phyloP scores from a whole-genome alignment of 768 basidiomycete species.

The Agrocybe pediades region DNA sequence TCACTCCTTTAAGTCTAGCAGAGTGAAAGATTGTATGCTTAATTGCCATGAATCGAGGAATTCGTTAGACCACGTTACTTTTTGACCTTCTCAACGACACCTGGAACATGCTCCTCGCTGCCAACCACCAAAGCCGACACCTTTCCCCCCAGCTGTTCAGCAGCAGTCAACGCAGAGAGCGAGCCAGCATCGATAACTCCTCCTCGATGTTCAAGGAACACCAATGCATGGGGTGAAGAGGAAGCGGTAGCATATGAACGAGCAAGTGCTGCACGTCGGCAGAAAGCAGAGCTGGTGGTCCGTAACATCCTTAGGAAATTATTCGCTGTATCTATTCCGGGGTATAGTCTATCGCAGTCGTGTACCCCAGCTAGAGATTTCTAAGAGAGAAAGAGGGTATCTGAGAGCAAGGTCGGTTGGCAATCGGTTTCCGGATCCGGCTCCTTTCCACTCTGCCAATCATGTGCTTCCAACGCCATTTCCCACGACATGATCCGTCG shows the following conservation, averaged over 20 bases:
- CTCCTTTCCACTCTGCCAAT: slow-evolving; percentile 1
- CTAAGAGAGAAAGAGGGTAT: neutral
- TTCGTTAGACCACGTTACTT: slow-evolving; percentile 49
- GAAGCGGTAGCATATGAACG: slow-evolving; percentile 60
- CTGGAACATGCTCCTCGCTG: slow-evolving; percentile 63
- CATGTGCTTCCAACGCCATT: slow-evolving; percentile 7
- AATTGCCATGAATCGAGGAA: slow-evolving; percentile 11
- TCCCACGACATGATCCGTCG: slow-evolving; percentile 2
- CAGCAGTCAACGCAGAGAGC: slow-evolving; percentile 91
- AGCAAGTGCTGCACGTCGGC: slow-evolving; percentile 23
- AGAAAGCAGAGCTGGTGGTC: slow-evolving; percentile 25
- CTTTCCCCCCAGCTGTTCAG: slow-evolving; percentile 80
- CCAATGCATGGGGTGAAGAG: slow-evolving; percentile 70
- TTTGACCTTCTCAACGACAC: slow-evolving; percentile 74
- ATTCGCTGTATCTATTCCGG: neutral
- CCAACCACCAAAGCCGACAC: slow-evolving; percentile 81
- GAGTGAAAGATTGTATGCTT: slow-evolving; percentile 10
- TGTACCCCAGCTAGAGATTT: neutral
- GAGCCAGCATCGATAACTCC: slow-evolving; percentile 84
- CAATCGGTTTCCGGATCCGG: slow-evolving; percentile 8
- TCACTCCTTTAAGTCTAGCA: slow-evolving; percentile 66
- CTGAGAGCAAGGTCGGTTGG: neutral
- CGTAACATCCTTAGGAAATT: slow-evolving; percentile 23
- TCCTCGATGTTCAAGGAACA: slow-evolving; percentile 87
- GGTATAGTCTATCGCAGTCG: neutral